Percentiles rank a stretch among this genome's conserved stretches.
phyloP scores from a whole-genome alignment of 495 filamentous ascomycete species.

The Penicillium bovifimosum region DNA sequence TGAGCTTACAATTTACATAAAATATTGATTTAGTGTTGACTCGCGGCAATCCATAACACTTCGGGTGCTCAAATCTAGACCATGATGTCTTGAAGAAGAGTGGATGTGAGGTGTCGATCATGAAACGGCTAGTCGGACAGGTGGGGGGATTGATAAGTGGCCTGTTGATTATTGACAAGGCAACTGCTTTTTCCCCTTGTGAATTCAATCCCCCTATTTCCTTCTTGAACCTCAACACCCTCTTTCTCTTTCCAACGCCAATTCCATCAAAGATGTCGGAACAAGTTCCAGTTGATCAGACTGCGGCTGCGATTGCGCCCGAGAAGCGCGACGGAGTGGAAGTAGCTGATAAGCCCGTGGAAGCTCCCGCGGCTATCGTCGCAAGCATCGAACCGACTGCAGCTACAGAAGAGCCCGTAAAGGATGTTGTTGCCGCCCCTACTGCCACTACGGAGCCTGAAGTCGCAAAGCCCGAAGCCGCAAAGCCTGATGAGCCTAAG shows the following conservation, averaged over 20 bases:
- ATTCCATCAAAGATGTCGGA: conserved; percentile 24
- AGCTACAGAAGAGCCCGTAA: conserved; percentile 8
- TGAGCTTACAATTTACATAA: too few relatives aligned
- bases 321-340: conserved; percentile 13
- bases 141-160: conserved; percentile 15
- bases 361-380: conserved; percentile 10
- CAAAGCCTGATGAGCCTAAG: conserved; percentile 22
- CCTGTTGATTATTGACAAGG: conserved; percentile 11
- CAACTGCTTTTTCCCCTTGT: conserved; percentile 12
- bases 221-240: conserved; percentile 1
- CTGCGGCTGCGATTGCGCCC: conserved; percentile 4
- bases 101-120: conserved; percentile 6
- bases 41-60: too few relatives aligned
- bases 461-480: conserved; percentile 1
- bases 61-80: background rate
- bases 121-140: conserved; percentile 7
- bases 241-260: background rate
- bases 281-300: conserved; percentile 18
- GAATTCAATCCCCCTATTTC: conserved; percentile 12
- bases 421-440: conserved; percentile 7
- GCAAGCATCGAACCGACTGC: conserved; percentile 14
- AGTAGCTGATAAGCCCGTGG: conserved; percentile 14
- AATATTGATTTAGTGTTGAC: too few relatives aligned
- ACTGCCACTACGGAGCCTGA: conserved; percentile 9
- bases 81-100: background rate